Evolutionary conservation across 1,284 basidiomycete species (phyloP).

Genomic region (Puccinia triticina): DNA sequence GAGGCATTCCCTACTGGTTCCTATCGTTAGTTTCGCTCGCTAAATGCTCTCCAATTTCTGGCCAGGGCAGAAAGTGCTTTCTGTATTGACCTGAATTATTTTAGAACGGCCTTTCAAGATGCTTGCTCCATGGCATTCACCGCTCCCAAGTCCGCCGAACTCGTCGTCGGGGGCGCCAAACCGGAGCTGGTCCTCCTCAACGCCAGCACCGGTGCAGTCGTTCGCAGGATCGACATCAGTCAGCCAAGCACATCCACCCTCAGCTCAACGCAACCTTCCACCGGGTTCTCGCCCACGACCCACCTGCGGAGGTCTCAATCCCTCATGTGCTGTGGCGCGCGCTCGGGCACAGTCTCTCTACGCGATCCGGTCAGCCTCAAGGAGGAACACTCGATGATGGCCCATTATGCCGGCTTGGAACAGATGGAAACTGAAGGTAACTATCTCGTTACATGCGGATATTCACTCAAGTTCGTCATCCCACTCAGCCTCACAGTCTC

Average conservation of each 20-base stretch:
- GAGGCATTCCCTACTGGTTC: slow-evolving; percentile 60
- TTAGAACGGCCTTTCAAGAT: slow-evolving; percentile 17
- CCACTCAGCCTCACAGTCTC: not conserved
- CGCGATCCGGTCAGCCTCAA: slow-evolving; percentile 49
- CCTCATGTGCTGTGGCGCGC: slow-evolving; percentile 50
- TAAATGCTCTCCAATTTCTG: not conserved
- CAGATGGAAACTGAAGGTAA: slow-evolving; percentile 51
- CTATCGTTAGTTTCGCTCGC: slow-evolving; percentile 49
- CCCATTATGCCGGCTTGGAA: slow-evolving; percentile 53
- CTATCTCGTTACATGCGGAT: slow-evolving; percentile 51
- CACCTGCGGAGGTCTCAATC: slow-evolving; percentile 48
- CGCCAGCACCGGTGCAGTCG: slow-evolving; percentile 35
- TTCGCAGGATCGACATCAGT: slow-evolving; percentile 48
- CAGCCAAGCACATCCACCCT: not conserved
- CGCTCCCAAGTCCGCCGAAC: slow-evolving; percentile 38
- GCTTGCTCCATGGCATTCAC: slow-evolving; percentile 38
- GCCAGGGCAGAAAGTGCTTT: not conserved
- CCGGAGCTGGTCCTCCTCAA: slow-evolving; percentile 52
- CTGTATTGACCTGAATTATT: slow-evolving; percentile 1
- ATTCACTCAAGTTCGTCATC: slow-evolving; percentile 50
- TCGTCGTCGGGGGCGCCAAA: slow-evolving; percentile 50
- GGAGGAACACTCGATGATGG: slow-evolving; percentile 51
- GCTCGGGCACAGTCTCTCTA: slow-evolving; percentile 48
- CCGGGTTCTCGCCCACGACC: slow-evolving; percentile 45
- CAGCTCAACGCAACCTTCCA: slow-evolving; percentile 9